Evolutionary conservation across 306 rosid species (phyloP).

Genomic region (Prunus dulcis): DNA sequence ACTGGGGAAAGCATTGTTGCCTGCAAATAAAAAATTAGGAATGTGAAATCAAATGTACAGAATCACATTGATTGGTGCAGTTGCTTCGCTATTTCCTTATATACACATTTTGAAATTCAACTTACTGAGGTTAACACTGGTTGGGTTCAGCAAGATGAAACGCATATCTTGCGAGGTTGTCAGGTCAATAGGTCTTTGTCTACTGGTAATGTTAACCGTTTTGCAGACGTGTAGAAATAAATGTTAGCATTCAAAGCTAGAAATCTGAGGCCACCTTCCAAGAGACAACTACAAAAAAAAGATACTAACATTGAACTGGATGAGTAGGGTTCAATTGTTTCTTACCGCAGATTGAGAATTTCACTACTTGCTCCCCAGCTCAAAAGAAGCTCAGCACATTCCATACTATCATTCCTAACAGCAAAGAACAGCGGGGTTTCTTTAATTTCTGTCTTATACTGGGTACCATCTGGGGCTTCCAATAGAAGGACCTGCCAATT

Average conservation of each 20-base stretch:
- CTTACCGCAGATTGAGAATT: conserved; percentile 42
- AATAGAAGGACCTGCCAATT: conserved; percentile 30
- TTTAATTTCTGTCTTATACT: conserved; percentile 35
- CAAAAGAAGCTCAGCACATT: conserved; percentile 42
- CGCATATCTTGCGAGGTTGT: conserved; percentile 46
- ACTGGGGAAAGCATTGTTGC: conserved; percentile 17
- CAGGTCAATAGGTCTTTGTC: conserved; percentile 44
- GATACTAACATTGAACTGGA: not conserved
- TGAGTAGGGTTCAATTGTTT: not conserved
- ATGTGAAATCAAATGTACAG: not conserved
- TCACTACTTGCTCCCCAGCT: conserved; percentile 44
- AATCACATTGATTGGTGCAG: not conserved
- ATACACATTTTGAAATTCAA: not conserved
- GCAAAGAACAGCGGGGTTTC: conserved; percentile 53
- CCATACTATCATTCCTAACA: conserved; percentile 35
- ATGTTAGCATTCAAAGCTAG: not conserved
- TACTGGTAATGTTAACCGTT: conserved; percentile 22
- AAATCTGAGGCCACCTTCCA: not conserved
- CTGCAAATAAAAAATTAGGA: conserved; percentile 14
- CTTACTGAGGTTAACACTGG: conserved; percentile 35
- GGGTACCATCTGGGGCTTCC: conserved; percentile 39
- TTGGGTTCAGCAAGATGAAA: conserved; percentile 30
- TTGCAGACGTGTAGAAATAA: not conserved
- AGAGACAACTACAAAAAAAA: not conserved
- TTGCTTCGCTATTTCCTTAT: not conserved